Evolutionary conservation across 2,329 filamentous ascomycete species (phyloP), one percentile per base, ranked within the genome.

Genomic region (Dactylellina haptotyla): DNA sequence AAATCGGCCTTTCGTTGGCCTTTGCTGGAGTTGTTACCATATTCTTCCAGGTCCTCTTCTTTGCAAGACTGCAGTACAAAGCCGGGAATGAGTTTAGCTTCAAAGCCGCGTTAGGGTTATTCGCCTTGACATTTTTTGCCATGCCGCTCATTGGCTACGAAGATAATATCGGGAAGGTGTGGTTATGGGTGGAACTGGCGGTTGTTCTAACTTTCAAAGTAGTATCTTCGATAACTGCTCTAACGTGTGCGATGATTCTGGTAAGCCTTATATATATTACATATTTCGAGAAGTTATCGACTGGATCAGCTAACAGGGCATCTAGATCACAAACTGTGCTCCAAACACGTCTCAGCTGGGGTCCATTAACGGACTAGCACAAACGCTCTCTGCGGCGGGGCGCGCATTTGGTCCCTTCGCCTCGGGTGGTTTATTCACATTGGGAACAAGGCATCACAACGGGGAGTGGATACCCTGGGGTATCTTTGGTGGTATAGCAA

Each of bases 141-240:
- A 97, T 97, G 88, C 95, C 95, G 0, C 97, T 90, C 83, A 88
- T 97, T 20, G 91, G 93, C 0, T 93, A 97, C 78, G 84, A 86
- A 14, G 77, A 89, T 4, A 87, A 87, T 0, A 85, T 82, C 3
- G 89, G 90, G 34, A 88, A 87, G 50, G 81, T 84, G 0, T 91
- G 90, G 86, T 81, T 98, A 23, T 96, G 93, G 81, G 79, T 87
- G 2, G 92, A 98, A 80, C 82, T 98, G n/a, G 92, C 90, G 0
- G 80, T 87, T 12, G 88, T 96, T 0, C 82, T 99, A 43, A 85
- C 97, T 10, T 82, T 97, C 63, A 98, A 97, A 82, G 97, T 94
- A 10, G 88, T 97, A 8, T 92, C 92, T 65, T 88, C 92, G 1
- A 93, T 99, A 0, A 93, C 92, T 5, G 94, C 94, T 0, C 80